phyloP scores from a whole-genome alignment of 1,284 basidiomycete species.

The Microbotryum saponariae region DNA sequence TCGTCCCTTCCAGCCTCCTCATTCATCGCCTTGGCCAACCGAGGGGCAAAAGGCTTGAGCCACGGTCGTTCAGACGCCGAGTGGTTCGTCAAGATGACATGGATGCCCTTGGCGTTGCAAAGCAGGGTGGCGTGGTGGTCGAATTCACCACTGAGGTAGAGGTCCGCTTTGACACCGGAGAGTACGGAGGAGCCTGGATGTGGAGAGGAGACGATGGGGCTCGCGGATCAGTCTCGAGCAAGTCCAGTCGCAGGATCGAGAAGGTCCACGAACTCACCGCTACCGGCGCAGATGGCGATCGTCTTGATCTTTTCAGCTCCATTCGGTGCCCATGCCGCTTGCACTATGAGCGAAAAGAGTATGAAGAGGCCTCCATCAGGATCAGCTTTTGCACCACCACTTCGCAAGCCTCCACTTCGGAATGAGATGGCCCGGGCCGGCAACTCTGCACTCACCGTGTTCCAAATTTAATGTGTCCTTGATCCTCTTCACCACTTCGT shows the following conservation, averaged over 20 bases:
- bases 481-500: conserved; percentile 19
- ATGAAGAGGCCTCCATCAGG: background rate
- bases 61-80: conserved; percentile 31
- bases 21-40: conserved; percentile 19
- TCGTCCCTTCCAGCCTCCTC: background rate
- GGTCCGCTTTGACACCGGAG: conserved; percentile 25
- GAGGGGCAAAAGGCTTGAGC: conserved; percentile 23
- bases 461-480: conserved; percentile 17
- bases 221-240: no score
- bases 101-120: conserved; percentile 24
- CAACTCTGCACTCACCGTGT: conserved; percentile 10
- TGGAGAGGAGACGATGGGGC: no score
- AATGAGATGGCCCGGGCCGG: background rate
- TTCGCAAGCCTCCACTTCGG: background rate
- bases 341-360: conserved; percentile 10
- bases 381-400: background rate
- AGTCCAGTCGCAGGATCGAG: background rate
- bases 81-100: conserved; percentile 30
- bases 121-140: conserved; percentile 28
- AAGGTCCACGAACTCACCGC: conserved; percentile 4
- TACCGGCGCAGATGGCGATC: conserved; percentile 28
- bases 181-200: conserved; percentile 16
- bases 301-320: conserved; percentile 15
- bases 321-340: conserved; percentile 20
- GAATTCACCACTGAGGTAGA: conserved; percentile 29